Percentiles rank a stretch among this genome's conserved stretches.
These are phyloP conservation scores for Cladophialophora yegresii DNA, from an alignment of 2,329 filamentous ascomycete species.

Conservation along the genomic window DNA sequence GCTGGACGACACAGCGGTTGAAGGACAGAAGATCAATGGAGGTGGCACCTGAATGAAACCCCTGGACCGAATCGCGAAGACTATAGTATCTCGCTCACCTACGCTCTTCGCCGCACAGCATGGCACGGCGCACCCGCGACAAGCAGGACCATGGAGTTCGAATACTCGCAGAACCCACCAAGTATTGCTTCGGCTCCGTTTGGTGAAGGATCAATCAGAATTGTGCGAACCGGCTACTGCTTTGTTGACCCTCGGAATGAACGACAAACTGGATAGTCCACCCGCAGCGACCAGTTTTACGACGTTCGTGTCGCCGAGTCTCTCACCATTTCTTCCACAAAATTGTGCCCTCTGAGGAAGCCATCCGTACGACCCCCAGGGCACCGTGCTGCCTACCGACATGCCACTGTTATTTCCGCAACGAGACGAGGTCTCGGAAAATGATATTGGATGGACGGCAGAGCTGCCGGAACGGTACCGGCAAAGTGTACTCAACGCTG, in stretches of 20 bases:
- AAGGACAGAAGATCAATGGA: slow-evolving; percentile 20
- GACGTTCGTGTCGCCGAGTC: neutral
- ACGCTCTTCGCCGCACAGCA: neutral
- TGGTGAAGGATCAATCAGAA: neutral
- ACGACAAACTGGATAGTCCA: neutral
- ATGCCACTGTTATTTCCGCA: neutral
- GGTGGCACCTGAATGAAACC: slow-evolving; percentile 32
- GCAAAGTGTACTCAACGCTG: neutral
- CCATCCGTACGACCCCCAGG: neutral
- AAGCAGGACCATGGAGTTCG: neutral
- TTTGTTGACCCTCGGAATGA: neutral
- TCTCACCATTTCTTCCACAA: neutral
- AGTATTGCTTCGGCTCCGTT: neutral
- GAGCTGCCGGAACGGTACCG: neutral
- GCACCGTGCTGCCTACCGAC: neutral
- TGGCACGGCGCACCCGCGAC: no score
- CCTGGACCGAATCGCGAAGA: neutral
- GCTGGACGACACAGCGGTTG: slow-evolving; percentile 33
- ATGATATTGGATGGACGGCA: neutral
- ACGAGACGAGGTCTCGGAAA: neutral
- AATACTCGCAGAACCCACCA: neutral
- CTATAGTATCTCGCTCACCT: neutral
- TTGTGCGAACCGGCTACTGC: neutral
- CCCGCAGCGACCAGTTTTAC: neutral
- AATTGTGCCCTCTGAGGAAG: neutral